Base-by-base conservation (phyloP, 352 stramenopile genomes). In the Phytophthora nicotianae region DNA sequence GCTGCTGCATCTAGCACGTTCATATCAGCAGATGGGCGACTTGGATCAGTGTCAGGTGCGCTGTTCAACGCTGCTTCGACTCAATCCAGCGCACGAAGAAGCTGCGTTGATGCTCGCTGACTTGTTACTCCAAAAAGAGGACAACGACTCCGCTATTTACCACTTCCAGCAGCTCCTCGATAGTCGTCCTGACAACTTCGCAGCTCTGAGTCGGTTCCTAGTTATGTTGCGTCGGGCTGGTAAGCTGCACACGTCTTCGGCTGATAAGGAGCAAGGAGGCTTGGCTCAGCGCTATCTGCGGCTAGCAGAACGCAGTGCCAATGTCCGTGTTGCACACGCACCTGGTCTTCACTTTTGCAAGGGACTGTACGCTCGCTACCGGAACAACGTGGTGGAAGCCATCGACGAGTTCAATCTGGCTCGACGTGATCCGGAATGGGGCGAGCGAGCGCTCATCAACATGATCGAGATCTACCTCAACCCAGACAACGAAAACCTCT, bases 401-500 rank as follows among this genome's bases (percentile, higher is more conserved):
- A 96, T 98, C 41, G 77, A 91, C 16, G 77, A 83, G 23, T 95
- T 98, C 59, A 98, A 98, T 53, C 72, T 96, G 8, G 89, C 88
- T 8, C 70, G 95, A 6, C 77, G 82, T 29, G 89, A 98, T 58
- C 79, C 86, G 9, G 87, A 96, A 58, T 98, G 90, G 90, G 95
- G 92, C 21, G 63, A 85, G 23, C 72, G 73, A 7, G 90, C 94
- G 35, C 77, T 98, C n/a, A 81, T 93, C 33, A 84, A 97, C 61
- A 97, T 98, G 87, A 91, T 97, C 48, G 84, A 98, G 70, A 93
- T 98, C 43, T 98, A 98, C 62, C 58, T 98, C 21, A 97, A 97
- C 54, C 93, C 93, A 6, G 93, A 98, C 66, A 94, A 95, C 20
- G 91, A 97, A 38, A 97, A 96, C 52, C 46, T 98, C 11, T 98